Evolutionary conservation across 345 rosid species (phyloP), one percentile per base, ranked within the genome.

Genomic region (Orychophragmus violaceus): DNA sequence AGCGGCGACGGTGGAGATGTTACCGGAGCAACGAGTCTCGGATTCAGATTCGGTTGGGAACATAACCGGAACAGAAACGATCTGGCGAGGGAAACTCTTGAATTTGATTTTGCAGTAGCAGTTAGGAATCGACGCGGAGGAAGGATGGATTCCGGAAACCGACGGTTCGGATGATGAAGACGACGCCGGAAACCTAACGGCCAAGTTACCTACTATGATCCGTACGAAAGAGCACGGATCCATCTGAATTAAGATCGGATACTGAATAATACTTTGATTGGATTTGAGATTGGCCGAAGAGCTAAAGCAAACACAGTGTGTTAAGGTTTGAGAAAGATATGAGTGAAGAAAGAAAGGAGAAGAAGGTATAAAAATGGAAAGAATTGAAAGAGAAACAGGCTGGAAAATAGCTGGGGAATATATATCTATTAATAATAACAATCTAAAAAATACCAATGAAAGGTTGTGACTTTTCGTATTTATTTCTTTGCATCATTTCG

Each of bases 151-250:
- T 9, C 69, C 77, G 0, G 84, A 79, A 10, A 74, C 52, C 0
- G 82, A 68, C 28, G 74, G 74, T 21, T 30, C 69, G 0, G 71
- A 65, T 5, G 77, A 64, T 1, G 86, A 71, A 42, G 77, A 81
- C 0, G 80, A 62, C 0, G 65, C 57, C 0, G 87, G 83, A 14
- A 83, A 81, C 70, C 81, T 83, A 52, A 90, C 72, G 28, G 95
- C 85, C 21, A 94, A 80, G 74, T 87, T 87, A 0, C 97, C 96
- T 32, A 87, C 80, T 2, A 90, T 82, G 74, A 94, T 71, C 81
- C 97, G 85, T 25, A 83, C 83, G 74, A 88, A 90, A 5, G 92
- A 84, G 79, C 99, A 94, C 72, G 99, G 99, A 88, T 94, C 99
- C 99, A 94, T 93, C 11, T 58, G 42, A 41, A 2, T 11, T 33